These are phyloP conservation scores for Smallanthus sonchifolius DNA, from an alignment of 129 eudicot species.

Conservation along the genomic window DNA sequence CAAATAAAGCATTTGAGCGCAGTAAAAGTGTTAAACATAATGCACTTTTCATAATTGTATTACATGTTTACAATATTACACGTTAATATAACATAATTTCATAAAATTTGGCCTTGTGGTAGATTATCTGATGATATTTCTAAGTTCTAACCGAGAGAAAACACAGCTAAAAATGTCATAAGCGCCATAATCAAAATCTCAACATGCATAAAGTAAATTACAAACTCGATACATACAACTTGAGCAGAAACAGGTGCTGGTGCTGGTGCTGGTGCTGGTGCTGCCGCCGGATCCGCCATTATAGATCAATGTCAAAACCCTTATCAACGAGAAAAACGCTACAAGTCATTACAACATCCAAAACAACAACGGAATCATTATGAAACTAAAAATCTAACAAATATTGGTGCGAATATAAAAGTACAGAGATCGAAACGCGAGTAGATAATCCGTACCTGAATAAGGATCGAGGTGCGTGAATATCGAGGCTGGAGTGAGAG, in stretches of 20 bases:
- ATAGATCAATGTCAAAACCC: slow-evolving; percentile 29
- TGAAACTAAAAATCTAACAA: neutral
- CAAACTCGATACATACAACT: slow-evolving; percentile 45
- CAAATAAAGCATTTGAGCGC: neutral
- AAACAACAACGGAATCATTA: neutral
- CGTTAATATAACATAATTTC: neutral
- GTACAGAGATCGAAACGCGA: neutral
- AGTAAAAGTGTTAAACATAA: neutral
- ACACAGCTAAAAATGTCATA: neutral
- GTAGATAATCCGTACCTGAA: slow-evolving; percentile 22
- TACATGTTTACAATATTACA: neutral
- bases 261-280: slow-evolving; percentile 31
- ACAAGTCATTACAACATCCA: neutral
- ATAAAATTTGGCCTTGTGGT: neutral
- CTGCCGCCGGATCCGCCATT: slow-evolving; percentile 43
- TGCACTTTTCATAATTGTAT: neutral
- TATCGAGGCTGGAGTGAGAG: slow-evolving; percentile 30
- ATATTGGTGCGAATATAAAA: neutral
- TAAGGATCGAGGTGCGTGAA: slow-evolving; percentile 17
- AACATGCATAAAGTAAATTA: neutral
- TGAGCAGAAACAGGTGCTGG: slow-evolving; percentile 61
- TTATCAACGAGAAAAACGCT: neutral
- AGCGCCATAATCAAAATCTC: neutral
- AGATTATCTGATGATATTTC: neutral
- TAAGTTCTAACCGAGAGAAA: neutral